A percentile compares a stretch with the other conserved stretches of the same genome.
These are phyloP conservation scores for Enteropsectra breve DNA, from an alignment of 371 early-diverging fungal species.

Conservation along the genomic window DNA sequence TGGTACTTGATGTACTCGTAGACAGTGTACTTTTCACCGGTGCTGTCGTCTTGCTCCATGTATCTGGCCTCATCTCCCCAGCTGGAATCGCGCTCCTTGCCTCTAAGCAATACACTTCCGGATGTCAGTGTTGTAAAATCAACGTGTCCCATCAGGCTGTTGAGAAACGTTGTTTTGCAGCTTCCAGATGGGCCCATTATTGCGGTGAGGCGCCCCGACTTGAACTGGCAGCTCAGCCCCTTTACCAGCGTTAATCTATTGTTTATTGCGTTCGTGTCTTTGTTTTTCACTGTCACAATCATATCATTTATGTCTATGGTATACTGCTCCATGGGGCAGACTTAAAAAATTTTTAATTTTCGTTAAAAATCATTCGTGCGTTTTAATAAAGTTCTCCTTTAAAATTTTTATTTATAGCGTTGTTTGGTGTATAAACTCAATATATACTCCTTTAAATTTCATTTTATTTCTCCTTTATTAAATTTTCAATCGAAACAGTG, in stretches of 20 bases:
- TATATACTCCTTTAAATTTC: too few relatives aligned
- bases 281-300: too few relatives aligned
- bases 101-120: conserved; percentile 60
- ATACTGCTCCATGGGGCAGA: too few relatives aligned
- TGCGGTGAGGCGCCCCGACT: conserved; percentile 60
- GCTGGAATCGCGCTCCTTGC: conserved; percentile 19
- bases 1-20: not conserved
- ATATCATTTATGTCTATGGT: too few relatives aligned
- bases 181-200: conserved; percentile 69
- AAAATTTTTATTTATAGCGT: too few relatives aligned
- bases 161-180: conserved; percentile 61
- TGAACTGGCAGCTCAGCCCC: conserved; percentile 7
- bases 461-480: too few relatives aligned
- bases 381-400: too few relatives aligned
- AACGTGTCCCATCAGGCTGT: conserved; percentile 61
- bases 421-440: too few relatives aligned
- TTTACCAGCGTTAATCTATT: conserved; percentile 16
- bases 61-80: too few relatives aligned
- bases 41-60: conserved; percentile 28
- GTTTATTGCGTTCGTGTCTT: not conserved
- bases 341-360: too few relatives aligned
- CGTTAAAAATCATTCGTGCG: too few relatives aligned
- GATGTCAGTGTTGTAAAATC: conserved; percentile 62
- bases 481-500: too few relatives aligned
- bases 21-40: conserved; percentile 3